Percentiles rank a stretch among this genome's conserved stretches.
Conservation (phyloP, 257 asterid genomes). For the Nicotiana knightiana region DNA sequence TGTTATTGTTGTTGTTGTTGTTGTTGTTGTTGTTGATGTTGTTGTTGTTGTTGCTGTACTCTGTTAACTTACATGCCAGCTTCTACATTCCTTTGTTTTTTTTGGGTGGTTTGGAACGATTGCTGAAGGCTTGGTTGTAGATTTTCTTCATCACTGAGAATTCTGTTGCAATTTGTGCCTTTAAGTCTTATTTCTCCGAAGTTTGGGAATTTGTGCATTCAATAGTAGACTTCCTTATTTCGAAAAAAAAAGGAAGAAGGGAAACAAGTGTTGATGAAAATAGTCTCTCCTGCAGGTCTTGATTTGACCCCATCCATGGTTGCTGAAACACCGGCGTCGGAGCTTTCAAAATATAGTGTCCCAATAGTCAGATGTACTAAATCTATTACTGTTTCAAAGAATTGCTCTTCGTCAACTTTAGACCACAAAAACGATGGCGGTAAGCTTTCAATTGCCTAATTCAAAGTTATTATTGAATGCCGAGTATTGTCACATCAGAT, state of each 20-base stretch:
- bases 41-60: too few species aligned
- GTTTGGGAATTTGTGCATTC: neutral
- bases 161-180: neutral
- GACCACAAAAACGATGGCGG: conserved; percentile 14
- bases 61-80: neutral
- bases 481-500: neutral
- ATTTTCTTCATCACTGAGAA: neutral
- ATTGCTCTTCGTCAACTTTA: conserved; percentile 14
- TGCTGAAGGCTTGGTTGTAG: neutral
- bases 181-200: neutral
- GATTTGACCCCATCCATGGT: conserved; percentile 35
- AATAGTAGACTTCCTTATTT: neutral
- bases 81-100: neutral
- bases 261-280: neutral
- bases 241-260: neutral
- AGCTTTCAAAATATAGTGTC: conserved; percentile 27
- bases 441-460: neutral
- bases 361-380: conserved; percentile 23
- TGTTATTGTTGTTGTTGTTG: too few species aligned
- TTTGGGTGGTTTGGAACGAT: neutral
- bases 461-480: neutral
- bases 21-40: too few species aligned
- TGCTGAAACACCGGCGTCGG: conserved; percentile 64
- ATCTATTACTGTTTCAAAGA: conserved; percentile 19
- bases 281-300: conserved; percentile 23